Conservation (phyloP, 495 filamentous ascomycete genomes). For the Stereocaulon alpinum region DNA sequence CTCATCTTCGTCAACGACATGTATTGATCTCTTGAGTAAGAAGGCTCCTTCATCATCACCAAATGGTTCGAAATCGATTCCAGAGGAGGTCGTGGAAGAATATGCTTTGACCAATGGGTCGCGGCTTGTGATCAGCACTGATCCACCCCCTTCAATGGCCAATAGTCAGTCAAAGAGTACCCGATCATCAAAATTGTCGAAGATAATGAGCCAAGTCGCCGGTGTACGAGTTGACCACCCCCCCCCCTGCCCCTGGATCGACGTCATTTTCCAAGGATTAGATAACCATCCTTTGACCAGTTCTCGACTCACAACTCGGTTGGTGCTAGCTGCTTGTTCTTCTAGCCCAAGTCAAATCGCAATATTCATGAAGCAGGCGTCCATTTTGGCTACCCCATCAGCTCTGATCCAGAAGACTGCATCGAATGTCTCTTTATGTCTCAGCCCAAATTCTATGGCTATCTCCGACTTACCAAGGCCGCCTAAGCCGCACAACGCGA, state of each 20-base stretch:
- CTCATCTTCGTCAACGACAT: not conserved
- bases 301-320: conserved; percentile 25
- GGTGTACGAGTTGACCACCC: conserved; percentile 1
- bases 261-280: conserved; percentile 6
- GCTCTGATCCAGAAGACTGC: conserved; percentile 35
- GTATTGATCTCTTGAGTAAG: conserved; percentile 7
- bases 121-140: conserved; percentile 32
- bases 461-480: conserved; percentile 36
- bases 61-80: conserved; percentile 17
- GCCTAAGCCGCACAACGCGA: conserved; percentile 31
- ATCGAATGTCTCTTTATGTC: conserved; percentile 27
- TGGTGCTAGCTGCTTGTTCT: conserved; percentile 22
- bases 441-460: conserved; percentile 27
- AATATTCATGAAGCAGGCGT: conserved; percentile 25
- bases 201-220: conserved; percentile 32
- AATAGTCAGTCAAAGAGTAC: conserved; percentile 27
- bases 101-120: conserved; percentile 20
- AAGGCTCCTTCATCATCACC: conserved; percentile 14
- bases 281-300: conserved; percentile 30
- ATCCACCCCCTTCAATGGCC: conserved; percentile 27
- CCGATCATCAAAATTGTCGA: conserved; percentile 31
- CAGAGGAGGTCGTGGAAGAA: conserved; percentile 1
- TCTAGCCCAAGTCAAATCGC: conserved; percentile 30
- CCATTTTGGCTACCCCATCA: conserved; percentile 28
- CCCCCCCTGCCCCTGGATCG: no score